Conservation (phyloP, 106 monocot species). For the Cymbidium sinense region DNA sequence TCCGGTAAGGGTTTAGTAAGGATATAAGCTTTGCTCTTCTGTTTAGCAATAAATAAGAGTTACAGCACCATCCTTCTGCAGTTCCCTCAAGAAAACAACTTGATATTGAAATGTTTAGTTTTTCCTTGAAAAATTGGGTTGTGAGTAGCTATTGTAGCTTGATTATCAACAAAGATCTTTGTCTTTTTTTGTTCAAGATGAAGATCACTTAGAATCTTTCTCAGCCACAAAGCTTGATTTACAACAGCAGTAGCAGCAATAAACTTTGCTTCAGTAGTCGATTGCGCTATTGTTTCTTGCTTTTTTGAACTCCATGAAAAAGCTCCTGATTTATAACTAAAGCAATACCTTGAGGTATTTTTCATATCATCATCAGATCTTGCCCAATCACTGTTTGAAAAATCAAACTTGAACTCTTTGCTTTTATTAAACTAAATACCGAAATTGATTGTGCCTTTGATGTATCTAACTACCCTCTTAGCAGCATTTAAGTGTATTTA, state of each 20-base stretch:
- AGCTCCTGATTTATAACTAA: not conserved
- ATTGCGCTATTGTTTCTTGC: not conserved
- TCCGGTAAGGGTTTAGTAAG: not conserved
- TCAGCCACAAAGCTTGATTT: no score
- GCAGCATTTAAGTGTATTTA: not conserved
- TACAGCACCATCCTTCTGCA: not conserved
- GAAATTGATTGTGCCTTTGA: no score
- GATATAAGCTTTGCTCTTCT: not conserved
- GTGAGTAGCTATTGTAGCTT: not conserved
- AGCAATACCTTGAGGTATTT: not conserved
- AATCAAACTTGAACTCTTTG: no score
- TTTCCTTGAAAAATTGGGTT: slow-evolving; percentile 8
- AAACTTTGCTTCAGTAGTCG: not conserved
- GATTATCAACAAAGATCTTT: not conserved
- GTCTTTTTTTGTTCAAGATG: not conserved
- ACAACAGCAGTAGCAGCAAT: slow-evolving; percentile 10
- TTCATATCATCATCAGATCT: slow-evolving; percentile 9
- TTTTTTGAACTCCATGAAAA: slow-evolving; percentile 8
- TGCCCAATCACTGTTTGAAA: not conserved
- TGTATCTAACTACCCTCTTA: no score
- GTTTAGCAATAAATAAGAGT: not conserved
- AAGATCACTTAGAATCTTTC: no score
- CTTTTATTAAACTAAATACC: no score
- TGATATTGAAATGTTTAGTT: slow-evolving; percentile 1
- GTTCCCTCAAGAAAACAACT: not conserved